phyloP scores from a whole-genome alignment of 1,284 basidiomycete genomes.

The Agaricales sp. region DNA sequence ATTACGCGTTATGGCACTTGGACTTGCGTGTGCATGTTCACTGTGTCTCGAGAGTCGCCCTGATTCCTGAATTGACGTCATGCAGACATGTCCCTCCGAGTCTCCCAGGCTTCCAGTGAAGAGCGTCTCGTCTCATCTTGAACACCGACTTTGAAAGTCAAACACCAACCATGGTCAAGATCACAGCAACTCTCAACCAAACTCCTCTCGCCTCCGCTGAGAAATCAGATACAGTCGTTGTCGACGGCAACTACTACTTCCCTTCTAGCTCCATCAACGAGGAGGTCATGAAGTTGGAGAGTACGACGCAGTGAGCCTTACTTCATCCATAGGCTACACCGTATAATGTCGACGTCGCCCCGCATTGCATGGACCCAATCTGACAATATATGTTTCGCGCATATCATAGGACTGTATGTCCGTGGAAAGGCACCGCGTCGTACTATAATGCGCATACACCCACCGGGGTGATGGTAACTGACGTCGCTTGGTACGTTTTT shows the following conservation, averaged over 20 bases:
- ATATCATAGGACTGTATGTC: constrained; percentile 37
- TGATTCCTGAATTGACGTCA: too few relatives aligned
- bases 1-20: too few relatives aligned
- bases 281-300: constrained; percentile 28
- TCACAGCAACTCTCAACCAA: constrained; percentile 42
- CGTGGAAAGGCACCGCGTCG: constrained; percentile 57
- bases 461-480: constrained; percentile 34
- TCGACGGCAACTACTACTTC: constrained; percentile 64
- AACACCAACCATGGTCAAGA: constrained; percentile 17
- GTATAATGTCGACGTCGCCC: too few relatives aligned
- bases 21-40: too few relatives aligned
- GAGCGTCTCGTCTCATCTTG: too few relatives aligned
- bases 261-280: constrained; percentile 40
- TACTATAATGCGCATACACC: constrained; percentile 45
- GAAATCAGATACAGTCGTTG: constrained; percentile 28
- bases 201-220: constrained; percentile 45
- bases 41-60: too few relatives aligned
- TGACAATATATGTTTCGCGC: too few relatives aligned
- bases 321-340: neutral
- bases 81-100: too few relatives aligned
- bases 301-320: constrained; percentile 35
- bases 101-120: too few relatives aligned
- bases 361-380: neutral
- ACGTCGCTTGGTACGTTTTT: constrained; percentile 45
- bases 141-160: too few relatives aligned